Conservation (phyloP, 164 flowering plant species). For the Aristolochia fimbriata region DNA sequence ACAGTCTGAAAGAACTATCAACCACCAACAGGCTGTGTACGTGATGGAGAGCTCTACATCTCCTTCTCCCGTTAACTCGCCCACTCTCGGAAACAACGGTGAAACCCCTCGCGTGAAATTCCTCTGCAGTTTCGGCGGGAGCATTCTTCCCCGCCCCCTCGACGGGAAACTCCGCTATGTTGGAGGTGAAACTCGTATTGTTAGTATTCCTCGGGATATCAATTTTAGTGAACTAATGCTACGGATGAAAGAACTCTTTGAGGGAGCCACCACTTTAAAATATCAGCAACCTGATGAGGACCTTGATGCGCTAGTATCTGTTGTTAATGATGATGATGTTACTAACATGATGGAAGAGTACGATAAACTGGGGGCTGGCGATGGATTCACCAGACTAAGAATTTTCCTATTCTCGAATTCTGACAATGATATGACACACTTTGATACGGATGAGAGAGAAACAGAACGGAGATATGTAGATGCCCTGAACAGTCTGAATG, state of each 20-base stretch:
- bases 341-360: conserved; percentile 98
- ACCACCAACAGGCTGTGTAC: conserved; percentile 13
- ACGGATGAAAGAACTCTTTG: conserved; percentile 78
- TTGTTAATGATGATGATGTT: conserved; percentile 96
- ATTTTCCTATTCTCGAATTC: conserved; percentile 62
- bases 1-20: conserved; percentile 9
- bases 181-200: conserved; percentile 94
- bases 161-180: conserved; percentile 95
- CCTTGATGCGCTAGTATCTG: conserved; percentile 94
- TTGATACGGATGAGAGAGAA: conserved; percentile 71
- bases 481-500: conserved; percentile 74
- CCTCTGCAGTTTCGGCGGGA: conserved; percentile 82
- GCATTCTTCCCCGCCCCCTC: conserved; percentile 85
- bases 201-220: conserved; percentile 61
- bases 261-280: conserved; percentile 55
- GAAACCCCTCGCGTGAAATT: conserved; percentile 69
- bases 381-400: conserved; percentile 78
- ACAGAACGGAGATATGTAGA: conserved; percentile 90
- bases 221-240: conserved; percentile 62
- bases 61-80: conserved; percentile 11
- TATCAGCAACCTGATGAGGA: conserved; percentile 99
- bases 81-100: conserved; percentile 25
- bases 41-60: conserved; percentile 42
- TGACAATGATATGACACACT: conserved; percentile 58
- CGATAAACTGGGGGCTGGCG: conserved; percentile 76